Conservation (phyloP, 495 filamentous ascomycete genomes). For the Amniculicola lignicola region DNA sequence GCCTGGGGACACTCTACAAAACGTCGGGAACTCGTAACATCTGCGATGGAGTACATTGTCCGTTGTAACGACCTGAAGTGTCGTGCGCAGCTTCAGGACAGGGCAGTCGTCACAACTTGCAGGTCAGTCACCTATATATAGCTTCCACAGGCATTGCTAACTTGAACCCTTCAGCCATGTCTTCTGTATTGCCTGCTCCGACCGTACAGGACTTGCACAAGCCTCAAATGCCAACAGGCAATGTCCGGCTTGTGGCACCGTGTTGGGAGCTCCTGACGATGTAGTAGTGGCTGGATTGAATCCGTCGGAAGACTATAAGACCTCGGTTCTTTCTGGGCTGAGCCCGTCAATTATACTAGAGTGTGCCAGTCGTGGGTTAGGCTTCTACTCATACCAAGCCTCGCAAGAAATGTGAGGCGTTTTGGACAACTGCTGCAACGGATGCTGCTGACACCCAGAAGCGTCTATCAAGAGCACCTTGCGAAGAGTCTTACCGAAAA, state of each 20-base stretch:
- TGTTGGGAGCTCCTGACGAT: slow-evolving; percentile 71
- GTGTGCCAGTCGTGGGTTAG: slow-evolving; percentile 76
- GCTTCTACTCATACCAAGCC: slow-evolving; percentile 89
- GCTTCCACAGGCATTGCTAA: too few species aligned
- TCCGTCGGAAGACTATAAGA: slow-evolving; percentile 92
- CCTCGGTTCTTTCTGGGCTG: slow-evolving; percentile 80
- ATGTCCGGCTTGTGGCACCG: slow-evolving; percentile 80
- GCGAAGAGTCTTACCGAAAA: slow-evolving; percentile 73
- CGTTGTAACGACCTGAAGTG: slow-evolving; percentile 84
- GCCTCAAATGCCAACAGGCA: slow-evolving; percentile 53
- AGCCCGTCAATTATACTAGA: slow-evolving; percentile 86
- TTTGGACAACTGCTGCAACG: background rate
- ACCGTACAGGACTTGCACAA: slow-evolving; percentile 61
- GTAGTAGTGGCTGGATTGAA: slow-evolving; percentile 71
- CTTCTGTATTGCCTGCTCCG: slow-evolving; percentile 77
- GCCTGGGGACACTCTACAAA: too few species aligned
- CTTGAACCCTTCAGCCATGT: slow-evolving; percentile 80
- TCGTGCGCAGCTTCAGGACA: slow-evolving; percentile 64
- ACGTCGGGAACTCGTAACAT: too few species aligned
- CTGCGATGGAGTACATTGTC: slow-evolving; percentile 62
- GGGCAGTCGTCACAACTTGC: slow-evolving; percentile 88
- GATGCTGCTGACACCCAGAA: slow-evolving; percentile 40
- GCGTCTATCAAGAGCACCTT: slow-evolving; percentile 77
- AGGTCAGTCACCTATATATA: slow-evolving; percentile 55
- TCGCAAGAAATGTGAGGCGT: slow-evolving; percentile 75